A percentile compares a stretch with the other conserved stretches of the same genome.
Evolutionary conservation across 345 rosid genomes (phyloP).

Genomic region (Eucalyptus rudis): DNA sequence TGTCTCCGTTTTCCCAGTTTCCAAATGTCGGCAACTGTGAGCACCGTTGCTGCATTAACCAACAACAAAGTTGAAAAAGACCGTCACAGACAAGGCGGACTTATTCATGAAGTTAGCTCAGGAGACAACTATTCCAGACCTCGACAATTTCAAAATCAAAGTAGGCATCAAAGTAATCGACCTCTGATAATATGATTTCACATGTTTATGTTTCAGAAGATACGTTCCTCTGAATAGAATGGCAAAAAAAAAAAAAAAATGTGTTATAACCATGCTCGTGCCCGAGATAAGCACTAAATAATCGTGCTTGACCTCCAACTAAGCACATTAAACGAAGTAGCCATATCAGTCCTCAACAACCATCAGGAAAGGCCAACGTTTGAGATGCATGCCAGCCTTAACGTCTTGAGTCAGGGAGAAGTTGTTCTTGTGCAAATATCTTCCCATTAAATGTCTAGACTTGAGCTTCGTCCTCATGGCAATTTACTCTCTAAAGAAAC

Average conservation of each 20-base stretch:
- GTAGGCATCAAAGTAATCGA: not conserved
- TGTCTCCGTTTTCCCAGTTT: slow-evolving; percentile 6
- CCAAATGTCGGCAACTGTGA: slow-evolving; percentile 15
- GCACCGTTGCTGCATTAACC: not conserved
- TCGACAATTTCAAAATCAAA: not conserved
- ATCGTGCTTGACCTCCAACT: not conserved
- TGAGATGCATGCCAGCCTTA: not conserved
- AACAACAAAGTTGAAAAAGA: not conserved
- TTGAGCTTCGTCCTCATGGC: not conserved
- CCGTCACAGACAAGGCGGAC: not conserved
- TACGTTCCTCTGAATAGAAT: not conserved
- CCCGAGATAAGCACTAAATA: not conserved
- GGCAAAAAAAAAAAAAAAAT: not conserved
- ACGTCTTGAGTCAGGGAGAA: not conserved
- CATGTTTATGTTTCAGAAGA: not conserved
- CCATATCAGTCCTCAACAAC: not conserved
- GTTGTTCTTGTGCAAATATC: not conserved
- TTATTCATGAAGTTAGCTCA: not conserved
- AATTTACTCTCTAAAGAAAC: not conserved
- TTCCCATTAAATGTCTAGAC: not conserved
- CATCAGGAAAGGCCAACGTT: not conserved
- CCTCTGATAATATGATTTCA: not conserved
- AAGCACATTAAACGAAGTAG: not conserved
- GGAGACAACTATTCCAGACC: not conserved
- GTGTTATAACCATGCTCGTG: not conserved